Evolutionary conservation across 176 grass and related monocot species (phyloP), one percentile per base, ranked within the genome.

Genomic region (Zizania latifolia): DNA sequence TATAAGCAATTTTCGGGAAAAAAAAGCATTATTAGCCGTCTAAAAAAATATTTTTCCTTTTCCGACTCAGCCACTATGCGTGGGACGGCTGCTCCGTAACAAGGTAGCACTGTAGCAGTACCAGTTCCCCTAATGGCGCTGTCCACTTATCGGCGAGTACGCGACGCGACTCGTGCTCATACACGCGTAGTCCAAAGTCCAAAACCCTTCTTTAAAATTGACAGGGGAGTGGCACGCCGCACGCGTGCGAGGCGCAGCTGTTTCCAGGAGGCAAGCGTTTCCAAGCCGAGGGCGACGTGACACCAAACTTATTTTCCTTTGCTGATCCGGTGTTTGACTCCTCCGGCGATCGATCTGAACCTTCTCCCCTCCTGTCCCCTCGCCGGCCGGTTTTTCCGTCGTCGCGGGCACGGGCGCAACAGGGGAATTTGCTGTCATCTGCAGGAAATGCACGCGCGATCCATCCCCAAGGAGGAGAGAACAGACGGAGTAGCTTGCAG

Each of bases 231-330:
- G 69, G 57, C 61, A 58, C 53, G 71, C 62, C 60, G 57, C 61
- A 58, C 53, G 71, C 62, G 43, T 46, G 55, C 39, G 5, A 26
- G 60, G 37, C 15, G 45, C 55, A 24, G 50, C 56, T 71, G 65
- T 50, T 81, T 61, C 84, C 15, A 55, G 70, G 70, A 74, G 62
- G 62, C 77, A 86, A 86, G 53, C 40, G 34, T 71, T 50, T 78
- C 62, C 32, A 34, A 28, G 15, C 24, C 15, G 78, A 86, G n/a
- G 44, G 84, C 43, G 78, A 86, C 71, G 28, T 30, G 56, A 24
- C 55, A 77, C 84, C 78, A n/a, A 81, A 81, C 64, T 36, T 32
- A 9, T 62, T 71, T 86, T 61, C 39, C 71, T 36, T 38, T 68
- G 21, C 19, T 57, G 50, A 62, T 81, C 60, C 61, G 21, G 65